Evolutionary conservation across 1,284 basidiomycete species (phyloP), one percentile per base, ranked within the genome.

Genomic region (Cryptococcus jaspeensis): DNA sequence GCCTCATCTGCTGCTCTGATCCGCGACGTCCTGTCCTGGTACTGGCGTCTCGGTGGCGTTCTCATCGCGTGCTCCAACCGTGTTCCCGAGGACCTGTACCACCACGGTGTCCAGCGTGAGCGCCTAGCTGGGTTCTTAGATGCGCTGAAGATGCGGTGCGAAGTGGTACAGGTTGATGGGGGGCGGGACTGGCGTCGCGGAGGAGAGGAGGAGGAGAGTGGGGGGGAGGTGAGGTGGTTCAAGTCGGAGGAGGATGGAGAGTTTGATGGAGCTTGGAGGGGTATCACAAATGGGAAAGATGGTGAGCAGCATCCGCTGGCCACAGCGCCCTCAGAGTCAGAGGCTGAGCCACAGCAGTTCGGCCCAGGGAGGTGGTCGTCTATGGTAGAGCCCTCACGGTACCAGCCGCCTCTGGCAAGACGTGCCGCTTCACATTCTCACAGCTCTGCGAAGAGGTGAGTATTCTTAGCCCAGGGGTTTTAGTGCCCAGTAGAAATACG

Each of bases 21-120:
- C 2, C 81, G 85, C n/a, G 83, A 87, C 56, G 86, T 88, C 1
- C 72, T 89, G 6, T 84, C 84, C 23, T 87, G 85, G 83, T 89
- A 85, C 67, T 88, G 87, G 87, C 80, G 86, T 2, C 80, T 89
- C 64, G 87, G 87, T 16, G 87, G 87, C 1, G 84, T 89, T 16
- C 80, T 89, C 36, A 80, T 83, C 3, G 80, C 80, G 1, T 82
- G 80, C 50, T 80, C 78, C 58, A 87, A 87, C 70, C 82, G 84
- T 49, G 80, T 87, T 7, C 85, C 85, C 0, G 84, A 85, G 56
- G 85, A 88, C 64, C 77, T 88, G 12, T 88, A 88, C 75, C 81
- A 83, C 67, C 84, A 86, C 67, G 87, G 86, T 12, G 84, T 88
- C 0, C 85, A 87, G 67, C 73, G 82, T 16, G 83, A 86, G 50